These are phyloP conservation scores for Nematocida displodere DNA, from an alignment of 371 early-diverging fungal genomes.

Conservation along the genomic window DNA sequence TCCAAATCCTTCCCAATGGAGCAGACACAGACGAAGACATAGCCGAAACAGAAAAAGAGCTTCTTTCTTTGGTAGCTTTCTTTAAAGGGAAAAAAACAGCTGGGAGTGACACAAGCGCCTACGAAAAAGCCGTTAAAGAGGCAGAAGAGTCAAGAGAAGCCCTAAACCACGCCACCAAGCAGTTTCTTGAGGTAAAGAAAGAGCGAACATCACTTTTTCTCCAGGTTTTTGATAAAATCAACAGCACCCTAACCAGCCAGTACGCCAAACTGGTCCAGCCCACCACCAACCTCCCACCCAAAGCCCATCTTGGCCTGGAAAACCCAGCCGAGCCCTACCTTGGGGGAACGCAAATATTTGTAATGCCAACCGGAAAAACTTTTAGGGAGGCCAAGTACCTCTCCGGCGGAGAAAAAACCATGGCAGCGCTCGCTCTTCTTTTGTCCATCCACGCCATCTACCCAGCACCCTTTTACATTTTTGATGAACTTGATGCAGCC, in stretches of 20 bases:
- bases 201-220: slow-evolving; percentile 74
- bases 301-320: slow-evolving; percentile 79
- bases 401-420: slow-evolving; percentile 97
- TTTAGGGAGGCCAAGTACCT: slow-evolving; percentile 95
- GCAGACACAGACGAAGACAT: slow-evolving; percentile 33
- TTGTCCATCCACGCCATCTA: slow-evolving; percentile 87
- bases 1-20: neutral
- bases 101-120: neutral
- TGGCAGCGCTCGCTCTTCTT: slow-evolving; percentile 83
- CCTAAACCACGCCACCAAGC: slow-evolving; percentile 13
- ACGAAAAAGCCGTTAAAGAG: neutral
- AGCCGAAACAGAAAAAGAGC: slow-evolving; percentile 29
- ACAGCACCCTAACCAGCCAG: slow-evolving; percentile 76
- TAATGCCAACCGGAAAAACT: slow-evolving; percentile 96
- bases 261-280: slow-evolving; percentile 83
- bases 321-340: slow-evolving; percentile 85
- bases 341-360: slow-evolving; percentile 86
- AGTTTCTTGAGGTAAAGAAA: slow-evolving; percentile 73
- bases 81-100: slow-evolving; percentile 6
- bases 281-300: slow-evolving; percentile 68
- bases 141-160: slow-evolving; percentile 3
- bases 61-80: neutral
- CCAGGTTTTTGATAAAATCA: slow-evolving; percentile 79
- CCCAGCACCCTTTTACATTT: slow-evolving; percentile 86
- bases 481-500: slow-evolving; percentile 98